Evolutionary conservation across 495 filamentous ascomycete genomes (phyloP), one percentile per base, ranked within the genome.

Genomic region (Xylaria cubensis): DNA sequence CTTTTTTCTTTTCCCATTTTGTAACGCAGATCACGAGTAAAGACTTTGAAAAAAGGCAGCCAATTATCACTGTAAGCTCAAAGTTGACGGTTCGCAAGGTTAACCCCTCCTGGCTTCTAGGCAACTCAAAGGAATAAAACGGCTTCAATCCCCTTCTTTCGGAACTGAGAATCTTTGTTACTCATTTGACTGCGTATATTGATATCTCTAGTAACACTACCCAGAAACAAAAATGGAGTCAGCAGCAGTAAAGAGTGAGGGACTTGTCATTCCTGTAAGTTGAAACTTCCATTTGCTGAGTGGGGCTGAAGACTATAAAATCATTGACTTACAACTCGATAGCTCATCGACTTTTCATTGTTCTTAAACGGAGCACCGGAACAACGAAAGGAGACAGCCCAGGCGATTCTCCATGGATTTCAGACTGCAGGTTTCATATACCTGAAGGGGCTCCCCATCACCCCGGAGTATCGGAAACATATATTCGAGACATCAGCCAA

Each of bases 371-470:
- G 90, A 5, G 87, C 86, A 19, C 83, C 89, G 0, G 79, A 88
- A 42, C 84, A 92, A 56, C 92, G 91, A 72, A 83, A 86, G 67
- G 76, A 87, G 58, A 90, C 92, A 7, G 95, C 94, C 2, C 78
- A 88, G 36, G 86, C 90, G 48, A 89, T 98, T 71, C 88, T 94
- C 32, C 75, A 88, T 29, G 95, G 93, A 24, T 97, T 98, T 83
- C 91, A 92, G 69, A 90, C 86, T 10, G 93, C 93, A 5, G 95
- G 95, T 42, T 98, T 98, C 82, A 88, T 97, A 77, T 98, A 98
- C 81, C 88, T 98, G 55, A 92, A 89, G 64, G 90, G 94, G 77
- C 91, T 93, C 76, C 84, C 88, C 36, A 92, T 98, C 68, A 85
- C 91, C 0, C 80, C 87, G 13, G 82, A 86, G 19, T 85, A 86